A percentile compares a stretch with the other conserved stretches of the same genome.
Evolutionary conservation across 768 basidiomycete genomes (phyloP).

Genomic region (Termitomyces sp.): DNA sequence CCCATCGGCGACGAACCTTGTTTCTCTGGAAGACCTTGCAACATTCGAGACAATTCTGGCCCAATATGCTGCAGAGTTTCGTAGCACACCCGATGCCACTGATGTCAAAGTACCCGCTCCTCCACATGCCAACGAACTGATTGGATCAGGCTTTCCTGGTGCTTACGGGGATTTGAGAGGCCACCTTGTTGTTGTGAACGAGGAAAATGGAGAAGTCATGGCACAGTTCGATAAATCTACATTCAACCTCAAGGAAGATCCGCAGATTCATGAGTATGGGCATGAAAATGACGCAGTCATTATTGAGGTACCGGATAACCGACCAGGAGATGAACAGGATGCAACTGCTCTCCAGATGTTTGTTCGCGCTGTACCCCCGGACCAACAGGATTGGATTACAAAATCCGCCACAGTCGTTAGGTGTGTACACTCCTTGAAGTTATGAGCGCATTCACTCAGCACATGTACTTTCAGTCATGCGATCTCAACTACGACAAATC

Average conservation of each 20-base stretch:
- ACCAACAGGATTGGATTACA: slow-evolving; percentile 67
- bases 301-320: slow-evolving; percentile 57
- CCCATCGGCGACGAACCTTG: slow-evolving; percentile 20
- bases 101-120: slow-evolving; percentile 1
- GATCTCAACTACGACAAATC: slow-evolving; percentile 60
- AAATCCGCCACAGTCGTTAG: slow-evolving; percentile 57
- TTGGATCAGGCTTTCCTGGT: slow-evolving; percentile 12
- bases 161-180: slow-evolving; percentile 37
- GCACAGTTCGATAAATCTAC: slow-evolving; percentile 54
- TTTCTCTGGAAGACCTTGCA: slow-evolving; percentile 48
- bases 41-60: slow-evolving; percentile 61
- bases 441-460: neutral
- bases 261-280: slow-evolving; percentile 39
- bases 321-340: slow-evolving; percentile 28
- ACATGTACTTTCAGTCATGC: slow-evolving; percentile 40
- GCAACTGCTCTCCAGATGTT: slow-evolving; percentile 45
- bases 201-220: slow-evolving; percentile 65
- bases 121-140: neutral
- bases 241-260: slow-evolving; percentile 54
- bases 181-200: slow-evolving; percentile 65
- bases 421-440: slow-evolving; percentile 26
- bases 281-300: slow-evolving; percentile 62
- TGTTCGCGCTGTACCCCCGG: slow-evolving; percentile 56
- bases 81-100: slow-evolving; percentile 13
- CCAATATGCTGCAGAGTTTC: slow-evolving; percentile 52